Evolutionary conservation across 2,329 filamentous ascomycete species (phyloP).

Genomic region (Cladosporium halotolerans): DNA sequence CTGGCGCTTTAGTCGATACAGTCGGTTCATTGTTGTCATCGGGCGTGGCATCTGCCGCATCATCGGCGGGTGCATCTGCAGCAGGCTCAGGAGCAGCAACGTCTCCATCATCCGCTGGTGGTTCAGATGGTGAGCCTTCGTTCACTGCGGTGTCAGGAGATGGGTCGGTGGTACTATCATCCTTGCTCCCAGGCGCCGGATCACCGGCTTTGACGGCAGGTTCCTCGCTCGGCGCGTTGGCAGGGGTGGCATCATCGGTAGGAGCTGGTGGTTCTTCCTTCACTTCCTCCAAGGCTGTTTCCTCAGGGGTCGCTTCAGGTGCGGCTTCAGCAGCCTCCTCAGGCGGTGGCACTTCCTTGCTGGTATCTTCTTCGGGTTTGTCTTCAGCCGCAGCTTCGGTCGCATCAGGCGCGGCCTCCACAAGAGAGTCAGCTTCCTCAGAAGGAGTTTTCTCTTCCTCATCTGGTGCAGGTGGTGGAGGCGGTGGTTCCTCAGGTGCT

Average conservation of each 20-base stretch:
- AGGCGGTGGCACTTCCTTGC: neutral
- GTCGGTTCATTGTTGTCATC: neutral
- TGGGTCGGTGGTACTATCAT: neutral
- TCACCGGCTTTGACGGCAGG: neutral
- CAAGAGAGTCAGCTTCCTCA: neutral
- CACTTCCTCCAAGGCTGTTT: too few relatives aligned
- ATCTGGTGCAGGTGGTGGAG: neutral
- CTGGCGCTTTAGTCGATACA: neutral
- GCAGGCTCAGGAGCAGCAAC: too few relatives aligned
- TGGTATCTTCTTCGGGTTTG: neutral
- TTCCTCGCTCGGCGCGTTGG: neutral
- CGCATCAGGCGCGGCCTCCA: neutral
- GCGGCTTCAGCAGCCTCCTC: neutral
- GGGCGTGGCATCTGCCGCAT: too few relatives aligned
- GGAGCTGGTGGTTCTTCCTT: neutral
- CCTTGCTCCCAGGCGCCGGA: neutral
- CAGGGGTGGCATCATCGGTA: neutral
- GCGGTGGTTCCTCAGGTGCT: neutral
- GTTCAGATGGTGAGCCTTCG: too few relatives aligned
- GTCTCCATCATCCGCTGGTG: too few relatives aligned
- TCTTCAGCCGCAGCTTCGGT: neutral
- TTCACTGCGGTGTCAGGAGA: too few relatives aligned
- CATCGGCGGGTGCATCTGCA: too few relatives aligned
- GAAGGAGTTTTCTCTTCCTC: neutral
- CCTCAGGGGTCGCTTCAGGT: neutral